A percentile compares a stretch with the other conserved stretches of the same genome.
These are phyloP conservation scores for Pythium periplocum DNA, from an alignment of 352 stramenopile species.

Conservation along the genomic window DNA sequence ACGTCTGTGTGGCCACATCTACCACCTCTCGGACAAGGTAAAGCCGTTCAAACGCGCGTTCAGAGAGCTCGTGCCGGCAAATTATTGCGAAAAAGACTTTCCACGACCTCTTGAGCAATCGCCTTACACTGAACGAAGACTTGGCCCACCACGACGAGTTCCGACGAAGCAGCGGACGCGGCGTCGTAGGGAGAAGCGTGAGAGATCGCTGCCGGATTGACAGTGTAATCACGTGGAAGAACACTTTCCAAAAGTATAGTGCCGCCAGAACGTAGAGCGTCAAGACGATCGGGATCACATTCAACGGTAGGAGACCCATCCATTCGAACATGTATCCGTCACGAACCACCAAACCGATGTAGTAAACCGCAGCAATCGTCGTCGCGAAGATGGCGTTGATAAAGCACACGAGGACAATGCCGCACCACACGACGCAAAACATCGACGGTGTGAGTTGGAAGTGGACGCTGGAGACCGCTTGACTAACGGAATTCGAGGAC, in stretches of 20 bases:
- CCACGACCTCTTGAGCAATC: no score
- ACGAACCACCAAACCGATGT: slow-evolving; percentile 2
- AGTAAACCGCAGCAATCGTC: slow-evolving; percentile 5
- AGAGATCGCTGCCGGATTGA: neutral
- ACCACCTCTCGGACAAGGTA: slow-evolving; percentile 15
- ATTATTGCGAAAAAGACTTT: no score
- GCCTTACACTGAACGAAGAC: no score
- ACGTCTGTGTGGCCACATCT: slow-evolving; percentile 14
- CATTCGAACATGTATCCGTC: slow-evolving; percentile 6
- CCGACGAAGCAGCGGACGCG: no score
- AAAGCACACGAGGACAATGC: slow-evolving; percentile 2
- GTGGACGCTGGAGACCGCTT: neutral
- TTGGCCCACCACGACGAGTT: no score
- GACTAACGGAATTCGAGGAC: no score
- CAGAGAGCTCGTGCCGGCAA: neutral
- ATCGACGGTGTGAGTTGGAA: neutral
- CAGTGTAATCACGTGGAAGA: neutral
- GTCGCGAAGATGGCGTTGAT: slow-evolving; percentile 5
- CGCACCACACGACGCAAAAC: slow-evolving; percentile 1
- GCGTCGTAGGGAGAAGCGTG: no score
- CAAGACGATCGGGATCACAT: slow-evolving; percentile 7
- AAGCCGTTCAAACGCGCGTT: slow-evolving; percentile 7
- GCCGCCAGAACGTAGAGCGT: slow-evolving; percentile 2
- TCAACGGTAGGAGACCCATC: neutral
- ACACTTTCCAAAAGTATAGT: neutral